These are phyloP conservation scores for Meyerozyma elateridarum DNA, from an alignment of 1,139 yeast genomes.

Conservation along the genomic window DNA sequence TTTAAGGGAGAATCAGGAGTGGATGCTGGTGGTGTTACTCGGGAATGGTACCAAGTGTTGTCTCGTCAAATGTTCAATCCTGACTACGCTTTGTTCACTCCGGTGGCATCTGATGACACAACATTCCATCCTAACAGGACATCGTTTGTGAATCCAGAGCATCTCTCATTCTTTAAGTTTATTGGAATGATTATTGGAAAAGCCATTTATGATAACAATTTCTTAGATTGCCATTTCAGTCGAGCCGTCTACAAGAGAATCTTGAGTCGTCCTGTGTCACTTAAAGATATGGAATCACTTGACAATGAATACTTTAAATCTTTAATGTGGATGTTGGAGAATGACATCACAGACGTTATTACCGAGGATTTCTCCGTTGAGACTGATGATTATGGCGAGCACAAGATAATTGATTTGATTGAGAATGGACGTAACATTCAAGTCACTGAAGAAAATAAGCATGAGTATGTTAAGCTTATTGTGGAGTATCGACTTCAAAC, in stretches of 20 bases:
- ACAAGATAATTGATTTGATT: conserved; percentile 69
- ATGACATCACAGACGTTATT: conserved; percentile 92
- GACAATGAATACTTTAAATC: conserved; percentile 93
- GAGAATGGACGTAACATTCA: conserved; percentile 80
- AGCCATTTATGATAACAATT: conserved; percentile 84
- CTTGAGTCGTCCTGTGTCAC: conserved; percentile 72
- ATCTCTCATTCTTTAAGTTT: conserved; percentile 86
- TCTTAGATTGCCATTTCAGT: conserved; percentile 91
- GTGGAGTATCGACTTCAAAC: conserved; percentile 83
- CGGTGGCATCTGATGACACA: conserved; percentile 88
- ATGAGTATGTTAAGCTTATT: conserved; percentile 78
- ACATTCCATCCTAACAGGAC: conserved; percentile 95
- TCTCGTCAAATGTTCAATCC: conserved; percentile 96
- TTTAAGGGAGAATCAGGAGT: conserved; percentile 95
- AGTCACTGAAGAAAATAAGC: conserved; percentile 88
- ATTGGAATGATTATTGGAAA: conserved; percentile 93
- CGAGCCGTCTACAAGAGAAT: conserved; percentile 91
- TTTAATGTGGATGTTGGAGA: conserved; percentile 92
- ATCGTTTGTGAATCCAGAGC: conserved; percentile 91
- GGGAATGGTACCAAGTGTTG: conserved; percentile 96
- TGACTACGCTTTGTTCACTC: conserved; percentile 87
- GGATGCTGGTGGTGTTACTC: conserved; percentile 96
- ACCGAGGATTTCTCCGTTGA: conserved; percentile 96
- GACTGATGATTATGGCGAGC: conserved; percentile 92
- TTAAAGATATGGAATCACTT: conserved; percentile 92